Base-by-base conservation (phyloP, 305 asterid species). In the Fraxinus platypoda region DNA sequence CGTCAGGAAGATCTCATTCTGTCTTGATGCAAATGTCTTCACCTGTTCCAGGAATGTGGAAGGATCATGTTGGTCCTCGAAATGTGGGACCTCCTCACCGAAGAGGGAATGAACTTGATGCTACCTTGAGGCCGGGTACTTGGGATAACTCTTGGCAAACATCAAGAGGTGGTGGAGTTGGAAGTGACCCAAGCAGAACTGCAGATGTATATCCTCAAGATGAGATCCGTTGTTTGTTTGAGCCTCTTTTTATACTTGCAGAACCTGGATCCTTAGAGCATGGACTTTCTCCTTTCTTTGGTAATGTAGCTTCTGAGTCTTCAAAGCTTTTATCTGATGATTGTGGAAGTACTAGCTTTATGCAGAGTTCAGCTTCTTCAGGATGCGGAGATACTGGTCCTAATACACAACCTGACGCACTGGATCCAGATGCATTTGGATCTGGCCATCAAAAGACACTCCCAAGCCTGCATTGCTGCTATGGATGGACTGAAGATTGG, bases 401-500 rank as follows among this genome's bases (percentile, higher is more conserved):
- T 52, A 82, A 64, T 87, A 82, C 96, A 75, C 98, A 90, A 86
- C 83, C 86, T 71, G 98, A 92, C 74, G 86, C 97, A 78, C 70
- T 90, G 80, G 96, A 91, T 84, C 84, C 94, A 11, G 98, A 95
- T 90, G 89, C 94, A 77, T 88, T 89, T 84, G 93, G 92, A 57
- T 85, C 97, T 83, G 91, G 93, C 81, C 90, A 88, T 87, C 97
- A 88, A 77, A 95, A 91, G 90, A 80, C 93, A 82, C 91, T 91
- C 77, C 97, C 99, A 33, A 93, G 97, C 84, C 88, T 97, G 87
- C 99, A 97, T 88, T 97, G 99, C 88, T 95, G 99, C 90, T 97
- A 97, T 89, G 99, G 98, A 76, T 97, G 99, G 99, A 95, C 98
- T 76, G 99, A 97, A 86, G 99, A 97, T 91, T 97, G 99, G 99